Evolutionary conservation across 495 filamentous ascomycete genomes (phyloP), one percentile per base, ranked within the genome.

Genomic region (Arthonia radiata): DNA sequence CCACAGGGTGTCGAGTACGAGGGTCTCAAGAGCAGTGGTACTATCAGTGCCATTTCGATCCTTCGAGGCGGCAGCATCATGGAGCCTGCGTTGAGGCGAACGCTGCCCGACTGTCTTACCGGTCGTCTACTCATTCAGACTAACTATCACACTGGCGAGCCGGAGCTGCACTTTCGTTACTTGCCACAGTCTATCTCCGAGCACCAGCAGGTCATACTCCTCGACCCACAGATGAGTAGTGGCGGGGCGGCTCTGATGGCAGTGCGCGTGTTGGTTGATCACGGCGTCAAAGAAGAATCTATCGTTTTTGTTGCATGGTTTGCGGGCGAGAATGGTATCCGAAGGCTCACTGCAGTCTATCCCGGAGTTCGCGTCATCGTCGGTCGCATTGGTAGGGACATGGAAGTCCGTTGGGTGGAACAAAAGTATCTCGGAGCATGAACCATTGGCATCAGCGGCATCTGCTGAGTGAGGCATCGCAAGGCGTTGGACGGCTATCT

Each of bases 171-270:
- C 42, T 94, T 74, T 37, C 52, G 75, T 12, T 76, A 73, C 18
- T 53, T 97, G 3, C 70, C 81, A 2, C 45, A 56, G 11, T 57
- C 72, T 30, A 70, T 91, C 32, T 51, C 57, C 28, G 42, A 56
- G 34, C 71, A 91, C 43, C 64, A 71, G 31, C 66, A 67, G 26
- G 79, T 97, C 9, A 56, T 97, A 27, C 53, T 97, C 18, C 52
- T 94, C 11, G 89, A 94, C 46, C 65, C 81, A 12, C 86, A 97
- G 42, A 92, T 97, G 71, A 72, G 73, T 10, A 78, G 71, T 32
- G 86, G 86, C 11, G 83, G 80, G 17, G 79, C 86, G 21, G 89
- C 82, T 4, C 53, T 97, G 25, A 97, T 97, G 86, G 82, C 86
- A 3, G 83, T 94, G 16, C 71, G 78, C 35, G 79, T 97, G 18